Conservation (phyloP, 371 early-diverging fungal species). For the Sporodiniella umbellata region DNA sequence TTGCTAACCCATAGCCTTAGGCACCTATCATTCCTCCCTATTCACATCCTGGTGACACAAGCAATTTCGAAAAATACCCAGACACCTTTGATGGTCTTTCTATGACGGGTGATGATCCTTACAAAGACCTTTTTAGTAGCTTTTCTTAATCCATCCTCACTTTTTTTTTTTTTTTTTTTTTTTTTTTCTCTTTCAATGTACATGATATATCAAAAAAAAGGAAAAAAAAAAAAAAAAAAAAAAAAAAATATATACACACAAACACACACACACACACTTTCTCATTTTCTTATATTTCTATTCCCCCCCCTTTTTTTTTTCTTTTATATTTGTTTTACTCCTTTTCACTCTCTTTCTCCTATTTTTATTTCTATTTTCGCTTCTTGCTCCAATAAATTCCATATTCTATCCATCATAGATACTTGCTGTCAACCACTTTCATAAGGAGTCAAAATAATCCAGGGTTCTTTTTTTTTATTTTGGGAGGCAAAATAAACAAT, state of each 20-base stretch:
- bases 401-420: too few species aligned
- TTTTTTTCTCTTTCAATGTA: conserved; percentile 1
- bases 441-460: too few species aligned
- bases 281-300: background rate
- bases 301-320: background rate
- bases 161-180: background rate
- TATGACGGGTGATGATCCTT: conserved; percentile 36
- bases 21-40: conserved; percentile 92
- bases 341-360: background rate
- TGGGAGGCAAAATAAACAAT: too few species aligned
- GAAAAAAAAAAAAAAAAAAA: too few species aligned
- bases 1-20: too few species aligned
- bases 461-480: too few species aligned
- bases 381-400: too few species aligned
- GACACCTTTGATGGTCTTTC: conserved; percentile 63
- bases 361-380: too few species aligned
- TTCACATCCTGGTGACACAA: conserved; percentile 88
- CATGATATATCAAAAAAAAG: conserved; percentile 2
- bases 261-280: too few species aligned
- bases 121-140: conserved; percentile 36
- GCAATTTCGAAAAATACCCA: conserved; percentile 95
- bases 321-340: background rate
- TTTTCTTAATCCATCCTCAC: conserved; percentile 22
- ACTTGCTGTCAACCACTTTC: too few species aligned
- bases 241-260: too few species aligned